Base-by-base conservation (phyloP, 257 asterid genomes). In the Oldenlandia corymbosa region DNA sequence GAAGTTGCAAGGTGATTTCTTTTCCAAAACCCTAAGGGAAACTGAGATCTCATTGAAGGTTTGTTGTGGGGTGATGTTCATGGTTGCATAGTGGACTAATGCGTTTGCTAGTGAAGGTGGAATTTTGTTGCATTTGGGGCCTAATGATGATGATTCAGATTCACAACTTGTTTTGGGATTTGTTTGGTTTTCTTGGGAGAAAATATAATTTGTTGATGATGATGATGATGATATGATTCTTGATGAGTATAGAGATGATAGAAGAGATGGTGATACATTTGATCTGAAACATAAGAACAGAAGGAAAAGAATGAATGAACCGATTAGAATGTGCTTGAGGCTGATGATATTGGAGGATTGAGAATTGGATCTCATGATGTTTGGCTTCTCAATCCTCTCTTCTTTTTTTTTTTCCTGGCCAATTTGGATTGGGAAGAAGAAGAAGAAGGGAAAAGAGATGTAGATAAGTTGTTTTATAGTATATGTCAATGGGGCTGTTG, bases 21-120 rank as follows among this genome's bases (percentile, higher is more conserved):
- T 74, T 1, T 81, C 77, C 61, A 91, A 91, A 26, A 84, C 84
- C 72, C 75, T 73, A 1, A 86, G 77, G 60, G 98, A 80, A 31
- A 88, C 82, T 0, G 89, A 78, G 78, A 91, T 85, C 71, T 91
- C 98, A 0, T 71, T 79, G 50, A 70, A 20, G 58, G 98, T 86
- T 73, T 91, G 96, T 61, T 91, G 98, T 21, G 96, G 98, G 21
- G 98, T 91, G 71, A 88, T 65, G 87, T 91, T 91, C 58, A 76
- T 68, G 41, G 98, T 81, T 65, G 82, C 89, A 53, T 91, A 91
- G 75, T 91, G 96, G 59, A 86, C 90, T 14, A 91, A 7, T 21
- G 98, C 86, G 18, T 78, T 60, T 9, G 96, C 80, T 68, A 91
- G 45, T 24, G 95, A 84, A 54, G 86, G 82, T 36, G 96, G 2